These are phyloP conservation scores for Kokia cookei DNA, from an alignment of 441 rosid genomes.

Conservation along the genomic window DNA sequence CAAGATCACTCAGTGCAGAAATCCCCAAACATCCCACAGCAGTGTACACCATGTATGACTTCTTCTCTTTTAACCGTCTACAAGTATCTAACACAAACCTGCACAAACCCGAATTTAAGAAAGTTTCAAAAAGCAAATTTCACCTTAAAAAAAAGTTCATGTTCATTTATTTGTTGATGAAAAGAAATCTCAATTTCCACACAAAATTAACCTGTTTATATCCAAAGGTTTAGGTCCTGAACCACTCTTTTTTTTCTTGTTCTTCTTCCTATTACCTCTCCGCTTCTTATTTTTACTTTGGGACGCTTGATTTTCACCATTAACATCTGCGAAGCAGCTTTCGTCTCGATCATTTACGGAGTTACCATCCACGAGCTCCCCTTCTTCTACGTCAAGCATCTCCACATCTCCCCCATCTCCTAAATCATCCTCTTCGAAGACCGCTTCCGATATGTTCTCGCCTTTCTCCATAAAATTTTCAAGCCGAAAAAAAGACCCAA, in stretches of 20 bases:
- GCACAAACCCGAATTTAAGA: slow-evolving; percentile 13
- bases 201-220: slow-evolving; percentile 47
- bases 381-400: slow-evolving; percentile 86
- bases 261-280: slow-evolving; percentile 47
- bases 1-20: slow-evolving; percentile 56
- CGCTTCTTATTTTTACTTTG: slow-evolving; percentile 30
- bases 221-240: slow-evolving; percentile 34
- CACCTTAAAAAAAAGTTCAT: neutral
- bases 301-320: slow-evolving; percentile 22
- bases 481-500: neutral
- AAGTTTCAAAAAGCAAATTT: neutral
- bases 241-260: slow-evolving; percentile 35
- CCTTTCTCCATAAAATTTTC: slow-evolving; percentile 46
- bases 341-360: slow-evolving; percentile 15
- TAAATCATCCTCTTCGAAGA: slow-evolving; percentile 39
- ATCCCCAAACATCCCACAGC: slow-evolving; percentile 83
- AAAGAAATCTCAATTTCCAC: neutral
- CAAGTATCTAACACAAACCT: slow-evolving; percentile 83
- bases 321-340: slow-evolving; percentile 11
- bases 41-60: slow-evolving; percentile 84
- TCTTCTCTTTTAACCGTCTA: slow-evolving; percentile 74
- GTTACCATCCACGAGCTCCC: slow-evolving; percentile 46
- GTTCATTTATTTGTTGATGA: neutral
- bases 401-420: slow-evolving; percentile 57
- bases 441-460: slow-evolving; percentile 47